Percentiles rank a stretch among this genome's conserved stretches.
Evolutionary conservation across 1,139 yeast species (phyloP).

Genomic region (Candida freyschussii): DNA sequence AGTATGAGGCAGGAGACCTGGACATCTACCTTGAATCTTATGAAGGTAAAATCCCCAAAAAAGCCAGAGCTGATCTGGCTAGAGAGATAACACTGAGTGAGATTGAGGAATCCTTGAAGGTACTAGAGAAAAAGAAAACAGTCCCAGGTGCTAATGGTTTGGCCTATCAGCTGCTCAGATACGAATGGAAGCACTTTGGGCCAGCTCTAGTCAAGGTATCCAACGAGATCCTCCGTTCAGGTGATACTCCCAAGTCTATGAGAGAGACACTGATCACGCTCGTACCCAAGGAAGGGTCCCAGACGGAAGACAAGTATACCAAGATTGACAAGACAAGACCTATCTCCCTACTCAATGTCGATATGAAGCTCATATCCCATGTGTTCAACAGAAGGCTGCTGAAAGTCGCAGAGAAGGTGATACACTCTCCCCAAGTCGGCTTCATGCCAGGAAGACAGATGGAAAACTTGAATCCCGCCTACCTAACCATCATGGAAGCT

Average conservation of each 20-base stretch:
- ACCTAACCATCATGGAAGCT: neutral
- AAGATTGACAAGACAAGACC: too few relatives aligned
- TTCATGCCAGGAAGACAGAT: slow-evolving; percentile 1
- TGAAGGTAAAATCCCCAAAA: too few relatives aligned
- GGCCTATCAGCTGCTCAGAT: neutral
- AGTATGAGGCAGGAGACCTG: too few relatives aligned
- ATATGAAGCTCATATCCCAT: too few relatives aligned
- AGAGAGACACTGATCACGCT: too few relatives aligned
- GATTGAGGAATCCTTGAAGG: neutral
- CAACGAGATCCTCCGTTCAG: neutral
- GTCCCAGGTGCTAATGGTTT: slow-evolving; percentile 1
- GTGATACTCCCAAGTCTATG: too few relatives aligned
- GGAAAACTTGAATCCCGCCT: neutral
- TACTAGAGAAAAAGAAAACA: neutral
- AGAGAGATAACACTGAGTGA: too few relatives aligned
- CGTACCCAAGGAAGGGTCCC: too few relatives aligned
- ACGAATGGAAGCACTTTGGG: slow-evolving; percentile 1
- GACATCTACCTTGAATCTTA: too few relatives aligned
- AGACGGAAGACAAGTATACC: too few relatives aligned
- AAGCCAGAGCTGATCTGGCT: too few relatives aligned
- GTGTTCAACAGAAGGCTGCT: neutral
- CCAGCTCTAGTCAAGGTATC: neutral
- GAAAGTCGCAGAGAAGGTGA: neutral
- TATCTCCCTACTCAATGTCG: too few relatives aligned
- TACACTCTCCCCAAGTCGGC: neutral